Base-by-base conservation (phyloP, 2,329 filamentous ascomycete species). In the Colletotrichum sp. region DNA sequence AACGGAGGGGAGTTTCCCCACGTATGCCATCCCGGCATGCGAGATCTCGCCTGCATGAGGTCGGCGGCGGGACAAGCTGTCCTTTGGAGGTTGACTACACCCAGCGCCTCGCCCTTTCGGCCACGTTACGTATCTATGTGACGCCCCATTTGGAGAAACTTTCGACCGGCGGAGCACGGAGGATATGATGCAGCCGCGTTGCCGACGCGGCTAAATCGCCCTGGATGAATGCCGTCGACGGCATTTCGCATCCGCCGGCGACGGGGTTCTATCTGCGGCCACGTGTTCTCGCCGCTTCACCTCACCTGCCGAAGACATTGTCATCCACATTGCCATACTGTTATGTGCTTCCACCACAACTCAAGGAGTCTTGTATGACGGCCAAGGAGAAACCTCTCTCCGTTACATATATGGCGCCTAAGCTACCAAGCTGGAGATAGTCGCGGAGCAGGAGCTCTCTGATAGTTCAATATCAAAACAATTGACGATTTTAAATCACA, bases 371-470 rank as follows among this genome's bases (percentile, higher is more conserved):
- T 18, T 2, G 9, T 18, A 4, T 16, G 0, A 43, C 6, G 38
- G 38, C 8, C 5, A 6, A n/a, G 16, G 18, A 11, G 38, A 43
- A 1, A 5, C 24, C 24, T 27, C 16, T 6, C 8, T n/a, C 5
- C 38, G 38, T 3, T 11, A 11, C 18, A 4, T 6, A 11, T 43
- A 16, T 43, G 16, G 36, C 8, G 18, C 18, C 38, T 12, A 3
- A 12, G 38, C 5, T 5, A 43, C 2, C 34, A 9, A 18, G 0
- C 8, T 43, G 8, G 18, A 43, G 18, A 43, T 43, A 12, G 18
- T 21, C 43, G 1, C 2, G 2, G 1, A 47, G 9, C 1, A 2
- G 18, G 18, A 7, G 4, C n/a, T 13, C n/a, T 47, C 1, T 8
- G 43, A 6, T 21, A 21, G n/a, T 47, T 47, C 6, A 21, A 43